Evolutionary conservation across 2,329 filamentous ascomycete genomes (phyloP), one percentile per base, ranked within the genome.

Genomic region (Ceratocystis huliohia): DNA sequence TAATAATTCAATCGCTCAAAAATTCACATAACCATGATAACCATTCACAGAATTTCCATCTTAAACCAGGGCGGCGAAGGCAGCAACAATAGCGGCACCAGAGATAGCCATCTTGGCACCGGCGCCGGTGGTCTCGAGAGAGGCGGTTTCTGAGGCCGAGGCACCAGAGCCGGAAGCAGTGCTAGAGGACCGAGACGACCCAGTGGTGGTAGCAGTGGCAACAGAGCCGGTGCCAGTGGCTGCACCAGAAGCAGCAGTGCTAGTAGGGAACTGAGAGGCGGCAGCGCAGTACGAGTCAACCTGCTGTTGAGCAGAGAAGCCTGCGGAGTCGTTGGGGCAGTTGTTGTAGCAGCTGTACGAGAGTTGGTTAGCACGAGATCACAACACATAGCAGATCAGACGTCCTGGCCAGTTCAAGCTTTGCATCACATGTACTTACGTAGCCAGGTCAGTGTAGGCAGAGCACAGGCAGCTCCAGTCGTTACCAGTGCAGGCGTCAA

Each of bases 331-430:
- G 70, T 78, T 74, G 72, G 81, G 81, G 76, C 81, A 82, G 78
- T 82, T 82, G 76, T 81, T 80, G 75, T 77, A 82, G 79, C 80
- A 82, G 69, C 79, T 80, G 66, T 59, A n/a, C 1, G 5, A 44
- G n/a, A 5, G 8, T 7, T 13, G 37, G 10, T 41, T 41, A 41
- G 37, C 37, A 41, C 15, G 37, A 41, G 37, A 15, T 41, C 37
- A 1, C 10, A 41, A 15, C 1, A 41, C 8, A 15, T 41, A 1
- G 3, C 13, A 15, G 2, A 5, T 5, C 37, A 15, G 3, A 13
- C 15, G 13, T 41, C 1, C 10, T 1, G 37, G 37, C 10, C 37
- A 5, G 37, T 15, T 15, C 10, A 41, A 13, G 37, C 13, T 5
- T 41, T 41, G 10, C 10, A 8, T 6, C 30, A 15, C 0, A 15